Base-by-base conservation (phyloP, 768 basidiomycete genomes). In the Mycena polygramma region DNA sequence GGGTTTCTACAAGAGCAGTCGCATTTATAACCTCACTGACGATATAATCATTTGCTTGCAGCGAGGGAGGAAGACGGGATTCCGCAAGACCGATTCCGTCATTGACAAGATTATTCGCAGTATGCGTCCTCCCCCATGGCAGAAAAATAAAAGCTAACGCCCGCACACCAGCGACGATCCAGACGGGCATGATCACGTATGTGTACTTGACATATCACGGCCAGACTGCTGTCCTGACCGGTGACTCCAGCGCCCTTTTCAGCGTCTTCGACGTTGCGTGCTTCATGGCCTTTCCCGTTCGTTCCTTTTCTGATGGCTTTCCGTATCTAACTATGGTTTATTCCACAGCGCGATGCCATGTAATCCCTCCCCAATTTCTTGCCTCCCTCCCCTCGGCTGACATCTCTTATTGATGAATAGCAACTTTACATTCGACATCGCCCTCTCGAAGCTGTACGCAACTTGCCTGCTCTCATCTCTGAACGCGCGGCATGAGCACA, bases 391-490 rank as follows among this genome's bases (percentile, higher is more conserved):
- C 2, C 30, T 30, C 30, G 30, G 6, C 30, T 30, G 30, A 30
- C 30, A 30, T 30, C 30, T 6, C 6, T 6, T 6, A 6, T 30
- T 30, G 30, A 41, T 10, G 8, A 41, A 41, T 41, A 41, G 41
- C 15, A 48, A 48, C 46, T 48, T 48, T 2, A 8, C 20, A 14
- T 48, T 15, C 15, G 46, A 48, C 46, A 14, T 51, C 58, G 57
- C 66, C 0, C 49, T 68, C 24, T 41, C 48, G n/a, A 68, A 68
- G 39, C 49, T 68, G 2, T 68, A 68, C 51, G 24, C 66, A 5
- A 68, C 52, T 19, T 68, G 66, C 49, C 39, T 68, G 14, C 19
- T 68, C 24, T 60, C 58, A 2, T 60, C 66, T 14, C 57, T 68
- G 24, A 68, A 68, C n/a, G 66, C 66, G 37, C 46, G 66, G 1